A percentile compares a stretch with the other conserved stretches of the same genome.
Conservation (phyloP, 148 eudicot genomes). For the Silene conica region DNA sequence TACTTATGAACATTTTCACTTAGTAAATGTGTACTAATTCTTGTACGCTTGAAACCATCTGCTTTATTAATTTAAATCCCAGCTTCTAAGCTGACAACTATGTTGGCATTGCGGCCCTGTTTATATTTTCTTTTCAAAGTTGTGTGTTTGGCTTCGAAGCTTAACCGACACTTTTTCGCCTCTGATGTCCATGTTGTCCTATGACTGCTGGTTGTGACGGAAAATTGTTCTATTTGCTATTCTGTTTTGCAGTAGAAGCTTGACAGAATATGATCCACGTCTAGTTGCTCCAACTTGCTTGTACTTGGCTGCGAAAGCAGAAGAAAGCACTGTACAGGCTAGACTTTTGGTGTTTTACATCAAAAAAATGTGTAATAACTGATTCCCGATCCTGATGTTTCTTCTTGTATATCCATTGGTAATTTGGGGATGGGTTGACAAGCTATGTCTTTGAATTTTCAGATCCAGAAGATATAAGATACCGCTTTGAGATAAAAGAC, state of each 20-base stretch:
- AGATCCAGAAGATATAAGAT: conserved; percentile 72
- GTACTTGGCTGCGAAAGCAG: conserved; percentile 96
- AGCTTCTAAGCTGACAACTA: too few species aligned
- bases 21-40: not conserved
- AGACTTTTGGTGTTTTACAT: conserved; percentile 87
- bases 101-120: not conserved
- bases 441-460: conserved; percentile 27
- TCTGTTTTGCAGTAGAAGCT: conserved; percentile 49
- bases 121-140: not conserved
- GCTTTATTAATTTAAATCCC: not conserved
- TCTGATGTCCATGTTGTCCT: too few species aligned
- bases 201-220: not conserved
- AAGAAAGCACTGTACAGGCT: conserved; percentile 98
- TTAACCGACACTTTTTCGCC: too few species aligned
- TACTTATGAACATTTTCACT: not conserved
- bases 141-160: not conserved
- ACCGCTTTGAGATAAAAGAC: conserved; percentile 85
- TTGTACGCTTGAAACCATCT: not conserved
- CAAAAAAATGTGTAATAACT: conserved; percentile 63
- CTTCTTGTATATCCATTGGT: conserved; percentile 11
- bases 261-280: conserved; percentile 93
- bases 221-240: not conserved
- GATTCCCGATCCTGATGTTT: conserved; percentile 4
- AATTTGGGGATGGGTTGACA: conserved; percentile 16
- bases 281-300: conserved; percentile 88